These are phyloP conservation scores for Phaeodactylum tricornutum DNA, from an alignment of 108 stramenopile genomes.

Conservation along the genomic window DNA sequence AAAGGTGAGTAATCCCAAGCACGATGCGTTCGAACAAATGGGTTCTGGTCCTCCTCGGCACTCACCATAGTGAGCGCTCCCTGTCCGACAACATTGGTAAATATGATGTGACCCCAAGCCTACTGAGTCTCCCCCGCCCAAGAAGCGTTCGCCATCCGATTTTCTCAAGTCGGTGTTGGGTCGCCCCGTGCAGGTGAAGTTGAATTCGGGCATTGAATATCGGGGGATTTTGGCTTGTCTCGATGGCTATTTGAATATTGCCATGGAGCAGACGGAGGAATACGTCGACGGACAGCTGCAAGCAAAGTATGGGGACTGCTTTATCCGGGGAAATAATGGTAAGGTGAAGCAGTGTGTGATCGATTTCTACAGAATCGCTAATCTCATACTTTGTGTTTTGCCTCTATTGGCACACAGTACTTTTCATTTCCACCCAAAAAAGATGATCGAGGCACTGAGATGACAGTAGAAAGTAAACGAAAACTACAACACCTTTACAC, in stretches of 20 bases:
- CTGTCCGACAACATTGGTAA: background rate
- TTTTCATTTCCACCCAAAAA: constrained; percentile 68
- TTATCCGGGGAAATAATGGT: constrained; percentile 99
- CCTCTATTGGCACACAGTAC: constrained; percentile 13
- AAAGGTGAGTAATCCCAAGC: background rate
- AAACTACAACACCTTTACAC: too few species aligned
- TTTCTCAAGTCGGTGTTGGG: constrained; percentile 88
- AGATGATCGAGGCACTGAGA: too few species aligned
- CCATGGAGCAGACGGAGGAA: constrained; percentile 99
- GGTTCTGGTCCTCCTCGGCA: background rate
- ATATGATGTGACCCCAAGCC: too few species aligned
- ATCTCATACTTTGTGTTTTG: background rate
- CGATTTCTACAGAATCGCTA: background rate
- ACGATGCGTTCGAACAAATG: background rate
- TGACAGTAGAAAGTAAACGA: too few species aligned
- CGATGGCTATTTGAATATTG: constrained; percentile 99
- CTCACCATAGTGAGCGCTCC: background rate
- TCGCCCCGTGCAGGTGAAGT: constrained; percentile 88
- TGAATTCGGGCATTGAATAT: constrained; percentile 95
- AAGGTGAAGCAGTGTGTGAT: background rate
- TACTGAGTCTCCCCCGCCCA: constrained; percentile 11
- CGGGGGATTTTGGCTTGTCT: constrained; percentile 96
- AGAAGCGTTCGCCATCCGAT: constrained; percentile 76
- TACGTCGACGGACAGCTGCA: constrained; percentile 94
- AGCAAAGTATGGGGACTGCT: constrained; percentile 97